Evolutionary conservation across 148 eudicot species (phyloP).

Genomic region (Suaeda aralocaspica): DNA sequence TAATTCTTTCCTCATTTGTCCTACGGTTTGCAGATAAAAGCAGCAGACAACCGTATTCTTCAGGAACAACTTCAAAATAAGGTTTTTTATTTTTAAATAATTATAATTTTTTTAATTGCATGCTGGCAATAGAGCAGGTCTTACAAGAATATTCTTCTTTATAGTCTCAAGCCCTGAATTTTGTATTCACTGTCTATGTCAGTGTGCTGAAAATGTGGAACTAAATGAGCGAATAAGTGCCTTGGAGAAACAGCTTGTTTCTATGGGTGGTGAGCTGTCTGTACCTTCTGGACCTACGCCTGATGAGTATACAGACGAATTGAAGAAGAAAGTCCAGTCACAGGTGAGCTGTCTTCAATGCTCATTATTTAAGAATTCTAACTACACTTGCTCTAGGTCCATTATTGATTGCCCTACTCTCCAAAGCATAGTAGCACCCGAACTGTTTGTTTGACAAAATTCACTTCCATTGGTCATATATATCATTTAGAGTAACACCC

Average conservation of each 20-base stretch:
- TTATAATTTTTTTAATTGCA: constrained; percentile 1
- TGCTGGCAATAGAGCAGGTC: not conserved
- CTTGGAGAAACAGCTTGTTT: constrained; percentile 67
- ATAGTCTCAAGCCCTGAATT: not conserved
- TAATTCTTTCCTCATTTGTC: constrained; percentile 1
- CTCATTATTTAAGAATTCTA: no score
- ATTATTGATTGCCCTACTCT: no score
- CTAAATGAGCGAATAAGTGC: constrained; percentile 52
- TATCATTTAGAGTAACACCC: no score
- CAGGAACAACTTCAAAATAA: constrained; percentile 90
- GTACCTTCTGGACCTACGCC: constrained; percentile 36
- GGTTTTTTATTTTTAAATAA: constrained; percentile 43
- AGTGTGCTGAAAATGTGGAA: constrained; percentile 77
- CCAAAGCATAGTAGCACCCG: no score
- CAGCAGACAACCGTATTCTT: constrained; percentile 90
- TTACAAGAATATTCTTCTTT: not conserved
- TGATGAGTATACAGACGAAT: constrained; percentile 58
- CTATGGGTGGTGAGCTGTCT: constrained; percentile 29
- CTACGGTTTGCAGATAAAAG: constrained; percentile 58
- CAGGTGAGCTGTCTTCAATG: constrained; percentile 43
- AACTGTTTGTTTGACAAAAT: no score
- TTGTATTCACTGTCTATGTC: constrained; percentile 24
- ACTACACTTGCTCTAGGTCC: no score
- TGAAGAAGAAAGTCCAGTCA: constrained; percentile 66
- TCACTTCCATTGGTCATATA: no score